phyloP scores from a whole-genome alignment of 139 green algal genomes.

The Chlorella sp. region DNA sequence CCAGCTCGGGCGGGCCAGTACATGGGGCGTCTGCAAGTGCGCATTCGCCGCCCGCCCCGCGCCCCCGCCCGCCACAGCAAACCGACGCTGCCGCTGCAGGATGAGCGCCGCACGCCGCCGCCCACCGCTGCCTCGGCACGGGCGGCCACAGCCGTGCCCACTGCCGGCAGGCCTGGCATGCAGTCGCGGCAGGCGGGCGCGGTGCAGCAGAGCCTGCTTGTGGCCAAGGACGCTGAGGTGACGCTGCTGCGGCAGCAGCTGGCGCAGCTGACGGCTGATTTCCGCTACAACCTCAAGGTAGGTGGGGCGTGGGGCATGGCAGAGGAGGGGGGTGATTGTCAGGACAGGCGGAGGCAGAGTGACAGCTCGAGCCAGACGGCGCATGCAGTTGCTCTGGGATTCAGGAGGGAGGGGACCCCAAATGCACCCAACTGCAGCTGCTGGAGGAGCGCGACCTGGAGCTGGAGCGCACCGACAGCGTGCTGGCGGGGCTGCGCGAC shows the following conservation, averaged over 20 bases:
- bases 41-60: too few species aligned
- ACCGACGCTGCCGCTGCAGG: slow-evolving; percentile 3
- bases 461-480: slow-evolving; percentile 35
- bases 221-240: slow-evolving; percentile 43
- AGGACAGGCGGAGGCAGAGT: too few species aligned
- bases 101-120: slow-evolving; percentile 12
- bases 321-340: too few species aligned
- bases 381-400: too few species aligned
- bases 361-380: too few species aligned
- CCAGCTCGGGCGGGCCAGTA: too few species aligned
- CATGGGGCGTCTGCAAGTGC: too few species aligned
- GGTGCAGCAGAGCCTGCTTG: slow-evolving; percentile 20
- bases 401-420: too few species aligned
- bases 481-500: slow-evolving; percentile 17
- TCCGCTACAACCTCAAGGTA: slow-evolving; percentile 51
- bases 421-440: slow-evolving; percentile 35
- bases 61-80: too few species aligned
- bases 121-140: slow-evolving; percentile 5
- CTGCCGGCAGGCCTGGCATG: not conserved
- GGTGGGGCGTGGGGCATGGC: too few species aligned
- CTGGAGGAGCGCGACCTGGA: slow-evolving; percentile 45
- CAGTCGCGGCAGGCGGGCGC: not conserved
- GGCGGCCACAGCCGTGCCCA: too few species aligned
- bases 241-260: slow-evolving; percentile 47
- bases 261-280: slow-evolving; percentile 46